A percentile compares a stretch with the other conserved stretches of the same genome.
Evolutionary conservation across 192 early-diverging fungal genomes (phyloP).

Genomic region (Rhizoclosmatium globosum): DNA sequence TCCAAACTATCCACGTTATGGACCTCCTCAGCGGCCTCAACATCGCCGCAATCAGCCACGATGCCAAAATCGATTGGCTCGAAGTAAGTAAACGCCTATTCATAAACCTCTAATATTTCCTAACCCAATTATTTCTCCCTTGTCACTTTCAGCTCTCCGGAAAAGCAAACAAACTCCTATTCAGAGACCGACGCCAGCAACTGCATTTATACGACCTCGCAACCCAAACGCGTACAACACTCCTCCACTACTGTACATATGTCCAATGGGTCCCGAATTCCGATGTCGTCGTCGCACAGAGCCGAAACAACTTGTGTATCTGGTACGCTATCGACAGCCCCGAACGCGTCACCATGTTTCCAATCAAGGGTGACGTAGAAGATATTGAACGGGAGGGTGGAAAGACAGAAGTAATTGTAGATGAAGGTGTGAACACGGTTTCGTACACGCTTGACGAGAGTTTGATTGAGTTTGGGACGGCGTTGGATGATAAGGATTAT

Average conservation of each 20-base stretch:
- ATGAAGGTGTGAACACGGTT: conserved; percentile 73
- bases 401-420: conserved; percentile 72
- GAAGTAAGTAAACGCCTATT: conserved; percentile 49
- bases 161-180: conserved; percentile 70
- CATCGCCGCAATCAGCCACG: conserved; percentile 60
- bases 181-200: conserved; percentile 65
- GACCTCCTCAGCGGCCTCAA: conserved; percentile 58
- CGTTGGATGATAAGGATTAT: conserved; percentile 71
- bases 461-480: conserved; percentile 73
- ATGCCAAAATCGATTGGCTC: conserved; percentile 68
- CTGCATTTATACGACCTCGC: conserved; percentile 67
- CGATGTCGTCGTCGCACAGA: conserved; percentile 72
- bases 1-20: conserved; percentile 67
- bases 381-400: conserved; percentile 69
- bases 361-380: conserved; percentile 73
- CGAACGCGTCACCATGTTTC: conserved; percentile 71
- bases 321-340: conserved; percentile 75
- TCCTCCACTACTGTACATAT: conserved; percentile 68
- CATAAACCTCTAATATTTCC: no score
- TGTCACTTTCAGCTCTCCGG: conserved; percentile 58
- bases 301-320: conserved; percentile 66
- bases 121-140: no score
- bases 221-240: conserved; percentile 55
- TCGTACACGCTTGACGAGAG: conserved; percentile 74
- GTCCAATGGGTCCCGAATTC: conserved; percentile 74